Percentiles rank a stretch among this genome's conserved stretches.
Conservation (phyloP, 2,329 filamentous ascomycete genomes). For the Ceratocystis eucalypticola region DNA sequence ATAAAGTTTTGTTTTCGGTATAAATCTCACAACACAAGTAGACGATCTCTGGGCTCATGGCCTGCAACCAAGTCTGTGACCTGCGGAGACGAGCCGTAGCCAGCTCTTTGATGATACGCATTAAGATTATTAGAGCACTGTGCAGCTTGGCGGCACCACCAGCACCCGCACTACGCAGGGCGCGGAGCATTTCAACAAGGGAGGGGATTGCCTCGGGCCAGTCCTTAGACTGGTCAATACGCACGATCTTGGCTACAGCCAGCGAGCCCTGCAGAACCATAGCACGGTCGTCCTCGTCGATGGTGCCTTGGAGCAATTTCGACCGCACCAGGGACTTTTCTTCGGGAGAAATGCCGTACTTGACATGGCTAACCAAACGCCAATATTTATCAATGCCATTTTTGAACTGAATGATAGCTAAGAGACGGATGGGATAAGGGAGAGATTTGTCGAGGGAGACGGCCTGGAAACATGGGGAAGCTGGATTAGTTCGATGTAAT, state of each 20-base stretch:
- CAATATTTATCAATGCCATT: conserved; percentile 94
- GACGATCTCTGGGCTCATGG: conserved; percentile 71
- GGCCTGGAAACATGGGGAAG: conserved; percentile 35
- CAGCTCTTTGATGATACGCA: conserved; percentile 84
- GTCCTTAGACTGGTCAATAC: conserved; percentile 77
- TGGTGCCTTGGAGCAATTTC: conserved; percentile 59
- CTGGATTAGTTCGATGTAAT: conserved; percentile 14
- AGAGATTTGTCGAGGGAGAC: conserved; percentile 70
- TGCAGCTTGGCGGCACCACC: conserved; percentile 41
- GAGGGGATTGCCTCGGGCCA: conserved; percentile 55
- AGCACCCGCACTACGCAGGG: conserved; percentile 29
- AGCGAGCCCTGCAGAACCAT: conserved; percentile 81
- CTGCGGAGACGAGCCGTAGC: conserved; percentile 63
- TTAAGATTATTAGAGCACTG: conserved; percentile 59
- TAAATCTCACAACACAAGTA: conserved; percentile 69
- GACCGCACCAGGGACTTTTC: conserved; percentile 68
- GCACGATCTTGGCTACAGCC: conserved; percentile 72
- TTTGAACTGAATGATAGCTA: conserved; percentile 87
- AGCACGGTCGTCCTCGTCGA: conserved; percentile 60
- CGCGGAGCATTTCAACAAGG: conserved; percentile 52
- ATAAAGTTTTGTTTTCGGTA: conserved; percentile 53
- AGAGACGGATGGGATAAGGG: conserved; percentile 66
- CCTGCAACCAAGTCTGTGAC: conserved; percentile 63
- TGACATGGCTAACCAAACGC: conserved; percentile 46
- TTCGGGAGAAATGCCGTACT: conserved; percentile 55